Conservation (phyloP, 768 basidiomycete species). For the Pisolithus microcarpus region DNA sequence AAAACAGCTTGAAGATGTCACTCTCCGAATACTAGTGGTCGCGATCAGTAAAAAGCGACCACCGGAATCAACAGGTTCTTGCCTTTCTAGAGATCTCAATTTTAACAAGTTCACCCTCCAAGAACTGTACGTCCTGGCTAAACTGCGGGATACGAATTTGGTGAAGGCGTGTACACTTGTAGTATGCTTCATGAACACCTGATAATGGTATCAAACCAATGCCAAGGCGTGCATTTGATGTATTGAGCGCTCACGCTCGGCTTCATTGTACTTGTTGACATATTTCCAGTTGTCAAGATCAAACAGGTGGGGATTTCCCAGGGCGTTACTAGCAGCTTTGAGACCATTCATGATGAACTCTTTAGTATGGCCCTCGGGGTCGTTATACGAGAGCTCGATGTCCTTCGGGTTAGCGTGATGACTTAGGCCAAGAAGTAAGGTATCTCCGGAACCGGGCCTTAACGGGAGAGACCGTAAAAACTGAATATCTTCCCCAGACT, state of each 20-base stretch:
- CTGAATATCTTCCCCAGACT: constrained; percentile 53
- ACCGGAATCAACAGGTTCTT: constrained; percentile 4
- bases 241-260: constrained; percentile 32
- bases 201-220: not conserved
- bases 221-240: not conserved
- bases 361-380: constrained; percentile 62
- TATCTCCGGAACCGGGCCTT: constrained; percentile 67
- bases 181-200: constrained; percentile 85
- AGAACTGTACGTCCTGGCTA: constrained; percentile 44
- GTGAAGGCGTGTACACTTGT: constrained; percentile 58
- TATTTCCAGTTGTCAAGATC: constrained; percentile 71
- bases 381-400: constrained; percentile 86
- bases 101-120: constrained; percentile 68
- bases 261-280: constrained; percentile 49
- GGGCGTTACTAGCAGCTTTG: constrained; percentile 52
- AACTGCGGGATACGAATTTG: constrained; percentile 44
- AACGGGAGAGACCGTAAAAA: constrained; percentile 81
- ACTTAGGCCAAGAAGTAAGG: constrained; percentile 86
- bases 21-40: constrained; percentile 56
- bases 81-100: constrained; percentile 91
- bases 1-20: constrained; percentile 66
- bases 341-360: constrained; percentile 86
- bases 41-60: not conserved
- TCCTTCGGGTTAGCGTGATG: constrained; percentile 63
- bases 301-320: constrained; percentile 64